A percentile compares a stretch with the other conserved stretches of the same genome.
These are phyloP conservation scores for Globisporangium echinulatum DNA, from an alignment of 352 stramenopile genomes.

Conservation along the genomic window DNA sequence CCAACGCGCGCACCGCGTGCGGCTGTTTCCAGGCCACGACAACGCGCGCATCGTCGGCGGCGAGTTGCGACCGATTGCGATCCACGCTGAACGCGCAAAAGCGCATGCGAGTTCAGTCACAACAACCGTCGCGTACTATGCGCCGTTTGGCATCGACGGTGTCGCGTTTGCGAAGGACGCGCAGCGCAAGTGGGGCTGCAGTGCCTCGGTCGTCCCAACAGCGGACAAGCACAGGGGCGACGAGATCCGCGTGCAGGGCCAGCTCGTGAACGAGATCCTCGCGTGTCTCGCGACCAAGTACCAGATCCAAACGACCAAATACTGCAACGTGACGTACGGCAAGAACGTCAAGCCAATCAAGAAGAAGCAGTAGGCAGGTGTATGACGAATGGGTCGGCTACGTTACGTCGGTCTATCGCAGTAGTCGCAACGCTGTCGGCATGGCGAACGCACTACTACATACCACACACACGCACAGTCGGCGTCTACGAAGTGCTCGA, in stretches of 20 bases:
- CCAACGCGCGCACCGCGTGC: conserved; percentile 60
- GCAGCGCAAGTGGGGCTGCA: conserved; percentile 82
- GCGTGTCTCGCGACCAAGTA: conserved; percentile 60
- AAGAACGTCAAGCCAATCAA: conserved; percentile 83
- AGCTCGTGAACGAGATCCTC: conserved; percentile 76
- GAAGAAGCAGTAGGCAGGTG: conserved; percentile 22
- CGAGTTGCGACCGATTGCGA: conserved; percentile 48
- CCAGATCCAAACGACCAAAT: conserved; percentile 60
- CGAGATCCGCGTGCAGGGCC: conserved; percentile 75
- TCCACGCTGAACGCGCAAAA: conserved; percentile 65
- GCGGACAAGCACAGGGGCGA: conserved; percentile 61
- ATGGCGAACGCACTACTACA: no score
- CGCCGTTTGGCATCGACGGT: conserved; percentile 77
- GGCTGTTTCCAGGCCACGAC: conserved; percentile 62
- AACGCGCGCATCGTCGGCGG: conserved; percentile 54
- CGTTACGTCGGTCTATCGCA: no score
- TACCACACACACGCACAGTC: no score
- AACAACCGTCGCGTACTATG: conserved; percentile 64
- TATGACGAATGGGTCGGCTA: no score
- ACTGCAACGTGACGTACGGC: conserved; percentile 56
- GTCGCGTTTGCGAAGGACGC: conserved; percentile 64
- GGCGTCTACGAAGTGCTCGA: no score
- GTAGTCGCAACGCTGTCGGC: no score
- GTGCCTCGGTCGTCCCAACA: conserved; percentile 37
- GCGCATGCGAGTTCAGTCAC: conserved; percentile 64